Evolutionary conservation across 2,329 filamentous ascomycete genomes (phyloP).

Genomic region (Anthostomella pinea): DNA sequence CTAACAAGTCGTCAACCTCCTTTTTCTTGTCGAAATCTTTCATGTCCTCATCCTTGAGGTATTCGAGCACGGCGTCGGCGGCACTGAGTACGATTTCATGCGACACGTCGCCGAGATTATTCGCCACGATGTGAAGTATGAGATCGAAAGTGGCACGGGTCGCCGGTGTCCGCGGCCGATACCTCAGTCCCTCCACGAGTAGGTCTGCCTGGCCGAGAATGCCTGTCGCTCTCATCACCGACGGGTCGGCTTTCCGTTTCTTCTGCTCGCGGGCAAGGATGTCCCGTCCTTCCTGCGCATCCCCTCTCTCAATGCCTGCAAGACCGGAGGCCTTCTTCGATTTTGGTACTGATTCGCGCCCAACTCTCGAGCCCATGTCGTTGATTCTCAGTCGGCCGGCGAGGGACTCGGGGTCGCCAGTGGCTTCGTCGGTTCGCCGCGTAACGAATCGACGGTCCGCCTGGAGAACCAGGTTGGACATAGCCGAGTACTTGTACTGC

Average conservation of each 20-base stretch:
- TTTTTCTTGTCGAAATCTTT: constrained; percentile 99
- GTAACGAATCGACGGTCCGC: constrained; percentile 95
- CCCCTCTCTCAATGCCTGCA: constrained; percentile 70
- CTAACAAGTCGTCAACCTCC: constrained; percentile 90
- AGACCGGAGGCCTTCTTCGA: constrained; percentile 71
- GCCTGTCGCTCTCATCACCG: constrained; percentile 68
- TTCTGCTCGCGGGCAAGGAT: constrained; percentile 79
- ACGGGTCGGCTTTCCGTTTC: constrained; percentile 77
- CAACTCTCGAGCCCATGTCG: constrained; percentile 88
- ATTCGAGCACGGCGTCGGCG: constrained; percentile 86
- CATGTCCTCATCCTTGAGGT: constrained; percentile 88
- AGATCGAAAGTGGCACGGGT: constrained; percentile 93
- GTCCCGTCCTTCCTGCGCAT: constrained; percentile 76
- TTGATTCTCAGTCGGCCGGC: constrained; percentile 89
- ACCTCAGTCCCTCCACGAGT: constrained; percentile 85
- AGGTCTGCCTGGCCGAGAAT: constrained; percentile 83
- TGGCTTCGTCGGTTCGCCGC: constrained; percentile 88
- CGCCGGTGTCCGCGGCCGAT: constrained; percentile 85
- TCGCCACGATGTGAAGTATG: constrained; percentile 86
- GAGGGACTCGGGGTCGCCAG: constrained; percentile 94
- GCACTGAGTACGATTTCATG: constrained; percentile 91
- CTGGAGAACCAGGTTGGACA: constrained; percentile 99
- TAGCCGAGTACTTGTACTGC: constrained; percentile 98
- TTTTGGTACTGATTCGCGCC: constrained; percentile 75
- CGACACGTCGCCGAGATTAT: constrained; percentile 85